phyloP scores from a whole-genome alignment of 257 asterid genomes.

The Anisodus tanguticus region DNA sequence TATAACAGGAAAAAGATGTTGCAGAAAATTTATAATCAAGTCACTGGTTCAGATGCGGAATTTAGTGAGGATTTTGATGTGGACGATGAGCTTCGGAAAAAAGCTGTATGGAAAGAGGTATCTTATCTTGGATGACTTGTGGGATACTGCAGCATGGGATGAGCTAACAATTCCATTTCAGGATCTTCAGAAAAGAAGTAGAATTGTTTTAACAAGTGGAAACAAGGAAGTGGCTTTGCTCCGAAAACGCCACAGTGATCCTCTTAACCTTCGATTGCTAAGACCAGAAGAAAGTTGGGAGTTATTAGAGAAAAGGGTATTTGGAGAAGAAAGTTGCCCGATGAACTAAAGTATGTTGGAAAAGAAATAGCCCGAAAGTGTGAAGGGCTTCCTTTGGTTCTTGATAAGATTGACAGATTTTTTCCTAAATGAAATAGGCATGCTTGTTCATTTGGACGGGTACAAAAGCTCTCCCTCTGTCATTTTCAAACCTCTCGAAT shows the following conservation, averaged over 20 bases:
- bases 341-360: slow-evolving; percentile 31
- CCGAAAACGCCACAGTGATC: not conserved
- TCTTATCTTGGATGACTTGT: slow-evolving; percentile 36
- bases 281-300: slow-evolving; percentile 34
- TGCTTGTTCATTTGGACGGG: slow-evolving; percentile 1
- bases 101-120: slow-evolving; percentile 17
- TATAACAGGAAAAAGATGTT: not conserved
- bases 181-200: not conserved
- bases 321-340: slow-evolving; percentile 30
- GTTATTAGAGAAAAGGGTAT: slow-evolving; percentile 29
- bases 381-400: slow-evolving; percentile 37
- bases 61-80: not conserved
- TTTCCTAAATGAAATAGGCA: slow-evolving; percentile 24
- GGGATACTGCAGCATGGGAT: slow-evolving; percentile 34
- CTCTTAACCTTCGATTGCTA: not conserved
- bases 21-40: not conserved
- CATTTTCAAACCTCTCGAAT: not conserved
- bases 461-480: slow-evolving; percentile 4
- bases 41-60: not conserved
- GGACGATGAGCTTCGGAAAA: not conserved
- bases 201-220: slow-evolving; percentile 28
- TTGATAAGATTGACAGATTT: slow-evolving; percentile 6
- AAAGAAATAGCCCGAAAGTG: slow-evolving; percentile 31
- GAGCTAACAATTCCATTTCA: slow-evolving; percentile 13
- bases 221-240: not conserved